phyloP scores from a whole-genome alignment of 2,329 filamentous ascomycete species.

The Hymenoscyphus linearis region DNA sequence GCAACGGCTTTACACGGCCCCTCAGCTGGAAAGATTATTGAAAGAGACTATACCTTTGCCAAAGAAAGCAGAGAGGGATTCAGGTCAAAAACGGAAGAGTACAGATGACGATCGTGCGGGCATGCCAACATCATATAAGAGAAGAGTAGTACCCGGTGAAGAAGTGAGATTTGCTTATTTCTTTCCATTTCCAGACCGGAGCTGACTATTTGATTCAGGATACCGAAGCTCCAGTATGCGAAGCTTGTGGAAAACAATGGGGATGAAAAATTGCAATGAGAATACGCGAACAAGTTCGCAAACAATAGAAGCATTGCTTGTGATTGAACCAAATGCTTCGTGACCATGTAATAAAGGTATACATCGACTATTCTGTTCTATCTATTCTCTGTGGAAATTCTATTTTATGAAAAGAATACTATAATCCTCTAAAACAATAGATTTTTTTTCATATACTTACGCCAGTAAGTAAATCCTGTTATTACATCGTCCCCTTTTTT shows the following conservation, averaged over 20 bases:
- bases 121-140: neutral
- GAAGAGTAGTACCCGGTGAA: neutral
- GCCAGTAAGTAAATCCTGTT: too few relatives aligned
- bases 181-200: neutral
- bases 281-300: neutral
- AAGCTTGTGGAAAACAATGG: neutral
- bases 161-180: neutral
- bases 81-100: neutral
- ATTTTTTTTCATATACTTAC: too few relatives aligned
- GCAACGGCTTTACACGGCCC: neutral
- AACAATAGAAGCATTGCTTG: neutral
- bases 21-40: neutral
- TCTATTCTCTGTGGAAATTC: too few relatives aligned
- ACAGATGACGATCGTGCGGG: neutral
- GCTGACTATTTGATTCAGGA: neutral
- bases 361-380: too few relatives aligned
- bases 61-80: neutral
- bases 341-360: too few relatives aligned
- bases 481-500: too few relatives aligned
- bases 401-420: too few relatives aligned
- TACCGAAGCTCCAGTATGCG: neutral
- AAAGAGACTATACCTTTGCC: neutral
- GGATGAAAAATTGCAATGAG: neutral
- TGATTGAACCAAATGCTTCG: neutral
- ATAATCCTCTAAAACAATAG: too few relatives aligned